Evolutionary conservation across 805 yeast species (phyloP), one percentile per base, ranked within the genome.

Genomic region (Wickerhamomyces bisporus): DNA sequence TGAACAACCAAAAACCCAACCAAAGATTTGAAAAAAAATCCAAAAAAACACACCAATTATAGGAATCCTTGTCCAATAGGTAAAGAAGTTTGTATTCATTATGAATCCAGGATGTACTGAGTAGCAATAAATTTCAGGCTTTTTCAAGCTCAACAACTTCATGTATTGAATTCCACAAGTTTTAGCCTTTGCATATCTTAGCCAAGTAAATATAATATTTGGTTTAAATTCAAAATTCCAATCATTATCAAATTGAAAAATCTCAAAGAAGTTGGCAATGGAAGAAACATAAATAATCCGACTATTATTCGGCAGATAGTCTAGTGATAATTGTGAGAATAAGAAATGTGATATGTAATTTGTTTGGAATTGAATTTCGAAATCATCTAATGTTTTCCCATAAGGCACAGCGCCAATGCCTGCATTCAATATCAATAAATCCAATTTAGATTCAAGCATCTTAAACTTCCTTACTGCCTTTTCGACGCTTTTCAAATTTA

Each of bases 101-200:
- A 85, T 86, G 46, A 85, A 71, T 0, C 96, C 96, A 0, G 95
- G 95, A 51, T 86, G 89, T 3, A 85, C 84, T 2, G 86, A 70
- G 26, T 76, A 58, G 40, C 80, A 77, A 27, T 79, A 57, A 9
- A 86, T 66, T 15, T 76, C 69, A 0, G 94, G 93, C 53, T 84
- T 71, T 41, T 79, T 70, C 26, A 75, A 64, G 0, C 91, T 75
- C 17, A 86, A 59, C 57, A 78, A 67, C 48, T 77, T 77, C 51
- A 78, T 72, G 51, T 78, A 74, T 49, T 86, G 96, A 31, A 86
- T 85, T 0, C 85, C 83, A 0, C 84, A 81, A 1, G 84, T 76
- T 53, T 86, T 86, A 12, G 93, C 85, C 59, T 77, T 61, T 1
- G 86, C 87, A 50, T 84, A 86, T 34, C 95, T 63, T 40, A 84